Evolutionary conservation across 2,329 filamentous ascomycete genomes (phyloP).

Genomic region (Trichoderma sp.): DNA sequence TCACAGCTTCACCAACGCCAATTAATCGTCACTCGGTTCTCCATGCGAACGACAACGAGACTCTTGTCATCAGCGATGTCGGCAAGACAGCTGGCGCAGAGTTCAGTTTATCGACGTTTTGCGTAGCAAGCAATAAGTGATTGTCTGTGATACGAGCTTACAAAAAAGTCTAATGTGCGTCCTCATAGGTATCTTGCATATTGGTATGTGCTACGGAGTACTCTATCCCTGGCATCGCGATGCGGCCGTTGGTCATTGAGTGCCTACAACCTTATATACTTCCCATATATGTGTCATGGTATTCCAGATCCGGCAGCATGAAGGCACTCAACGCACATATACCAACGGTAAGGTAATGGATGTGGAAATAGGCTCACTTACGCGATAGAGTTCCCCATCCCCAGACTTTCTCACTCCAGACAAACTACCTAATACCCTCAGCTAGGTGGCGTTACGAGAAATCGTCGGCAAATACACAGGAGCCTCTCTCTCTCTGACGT

Average conservation of each 20-base stretch:
- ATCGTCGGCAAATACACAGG: slow-evolving; percentile 6
- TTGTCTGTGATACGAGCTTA: slow-evolving; percentile 10
- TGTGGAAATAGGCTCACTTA: background rate
- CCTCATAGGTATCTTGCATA: background rate
- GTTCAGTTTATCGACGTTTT: background rate
- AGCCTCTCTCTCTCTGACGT: slow-evolving; percentile 13
- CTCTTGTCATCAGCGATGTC: background rate
- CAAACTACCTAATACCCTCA: background rate
- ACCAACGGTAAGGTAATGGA: too few species aligned
- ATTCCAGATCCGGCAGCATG: background rate
- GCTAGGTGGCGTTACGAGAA: background rate
- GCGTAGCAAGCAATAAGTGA: background rate
- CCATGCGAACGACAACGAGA: background rate
- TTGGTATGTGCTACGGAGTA: background rate
- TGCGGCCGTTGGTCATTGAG: background rate
- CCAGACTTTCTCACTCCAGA: background rate
- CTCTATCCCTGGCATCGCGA: background rate
- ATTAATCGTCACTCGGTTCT: background rate
- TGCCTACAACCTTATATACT: background rate
- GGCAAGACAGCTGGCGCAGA: background rate
- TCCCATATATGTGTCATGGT: background rate
- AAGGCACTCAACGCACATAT: too few species aligned
- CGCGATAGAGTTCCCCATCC: background rate
- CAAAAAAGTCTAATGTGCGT: background rate
- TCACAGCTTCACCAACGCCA: slow-evolving; percentile 7